Base-by-base conservation (phyloP, 2,329 filamentous ascomycete genomes). In the Epichloe hybrida region DNA sequence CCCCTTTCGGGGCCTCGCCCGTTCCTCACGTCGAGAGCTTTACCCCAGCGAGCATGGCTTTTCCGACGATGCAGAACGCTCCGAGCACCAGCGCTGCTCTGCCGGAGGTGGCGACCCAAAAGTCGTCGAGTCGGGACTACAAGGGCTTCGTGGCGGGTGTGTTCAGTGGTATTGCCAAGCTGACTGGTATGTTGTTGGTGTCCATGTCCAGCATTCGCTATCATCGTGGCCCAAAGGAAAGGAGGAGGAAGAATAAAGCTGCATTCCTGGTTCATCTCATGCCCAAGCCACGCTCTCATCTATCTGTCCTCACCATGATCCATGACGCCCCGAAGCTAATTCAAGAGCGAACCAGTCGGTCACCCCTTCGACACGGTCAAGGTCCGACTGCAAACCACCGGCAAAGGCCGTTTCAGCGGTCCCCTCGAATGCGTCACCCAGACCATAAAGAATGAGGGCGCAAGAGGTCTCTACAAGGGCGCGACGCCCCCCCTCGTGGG, bases 91-190 rank as follows among this genome's bases (percentile, higher is more conserved):
- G 34, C 15, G 21, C 38, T 41, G 7, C 40, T 17, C 13, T n/a
- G 23, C 17, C 41, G 38, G 11, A 48, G 8, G 9, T 44, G 21
- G 2, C 47, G 21, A 12, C 1, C 2, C 44, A n/a, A 3, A 17
- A 51, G 31, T 42, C 47, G 31, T 38, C 53, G 36, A 52, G 58
- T 55, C 59, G 77, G 72, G 58, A 84, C 64, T 97, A 96, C 73
- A 90, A 88, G 62, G 93, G 91, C n/a, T 98, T 97, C 64, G 88
- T 96, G 31, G 93, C 88, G 1, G 93, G 93, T n/a, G 81, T 96
- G 6, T 96, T 96, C 64, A 95, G 88, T 38, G 93, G 93, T 23
- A 84, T 97, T 61, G 83, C 90, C 52, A 97, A 97, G 71, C 72
- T 96, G 52, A 81, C 79, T 61, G 88, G 88, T 91, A 68, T 59